These are phyloP conservation scores for Leishmania aethiopica DNA, from an alignment of 208 protist genomes.

Conservation along the genomic window DNA sequence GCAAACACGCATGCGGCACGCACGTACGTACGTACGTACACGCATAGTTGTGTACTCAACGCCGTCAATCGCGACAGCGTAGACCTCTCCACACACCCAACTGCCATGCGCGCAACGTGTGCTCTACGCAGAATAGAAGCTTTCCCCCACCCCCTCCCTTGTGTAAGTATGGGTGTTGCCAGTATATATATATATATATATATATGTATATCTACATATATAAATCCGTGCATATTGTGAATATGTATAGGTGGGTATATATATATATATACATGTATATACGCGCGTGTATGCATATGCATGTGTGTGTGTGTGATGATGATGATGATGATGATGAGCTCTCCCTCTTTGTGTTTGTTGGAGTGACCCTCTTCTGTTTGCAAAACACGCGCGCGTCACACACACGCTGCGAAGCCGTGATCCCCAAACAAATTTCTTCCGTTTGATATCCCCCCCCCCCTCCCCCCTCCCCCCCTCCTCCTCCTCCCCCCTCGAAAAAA, in stretches of 20 bases:
- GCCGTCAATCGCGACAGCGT: background rate
- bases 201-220: too few relatives aligned
- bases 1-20: background rate
- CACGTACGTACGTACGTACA: background rate
- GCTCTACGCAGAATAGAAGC: too few relatives aligned
- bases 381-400: background rate
- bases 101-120: too few relatives aligned
- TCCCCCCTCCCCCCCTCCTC: too few relatives aligned
- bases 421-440: too few relatives aligned
- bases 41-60: background rate
- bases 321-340: background rate
- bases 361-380: background rate
- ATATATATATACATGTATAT: too few relatives aligned
- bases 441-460: background rate
- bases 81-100: background rate
- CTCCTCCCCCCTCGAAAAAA: too few relatives aligned
- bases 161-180: too few relatives aligned
- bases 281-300: background rate
- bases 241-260: too few relatives aligned
- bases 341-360: background rate
- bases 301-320: background rate
- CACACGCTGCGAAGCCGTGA: background rate
- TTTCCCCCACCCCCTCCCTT: background rate
- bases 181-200: too few relatives aligned
- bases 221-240: too few relatives aligned